Evolutionary conservation across 208 protist species (phyloP).

Genomic region (Crithidia mellificae): DNA sequence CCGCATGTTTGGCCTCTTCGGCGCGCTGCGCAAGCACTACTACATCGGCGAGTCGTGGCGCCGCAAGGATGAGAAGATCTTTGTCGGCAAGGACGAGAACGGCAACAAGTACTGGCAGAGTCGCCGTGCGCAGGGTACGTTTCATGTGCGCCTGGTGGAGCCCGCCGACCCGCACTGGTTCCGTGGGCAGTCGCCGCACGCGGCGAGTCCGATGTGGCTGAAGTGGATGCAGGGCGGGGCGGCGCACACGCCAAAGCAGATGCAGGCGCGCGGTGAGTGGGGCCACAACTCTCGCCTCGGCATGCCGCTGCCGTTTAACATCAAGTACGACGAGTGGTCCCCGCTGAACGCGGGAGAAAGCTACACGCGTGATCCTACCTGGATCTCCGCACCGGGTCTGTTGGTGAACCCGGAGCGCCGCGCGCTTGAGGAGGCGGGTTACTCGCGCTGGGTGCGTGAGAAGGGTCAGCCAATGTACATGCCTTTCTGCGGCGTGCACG

Average conservation of each 20-base stretch:
- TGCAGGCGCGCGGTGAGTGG: conserved; percentile 88
- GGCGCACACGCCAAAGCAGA: conserved; percentile 84
- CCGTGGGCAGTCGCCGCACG: conserved; percentile 71
- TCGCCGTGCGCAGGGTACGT: conserved; percentile 54
- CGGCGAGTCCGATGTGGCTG: conserved; percentile 72
- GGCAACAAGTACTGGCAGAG: conserved; percentile 90
- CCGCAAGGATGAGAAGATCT: conserved; percentile 91
- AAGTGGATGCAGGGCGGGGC: conserved; percentile 86
- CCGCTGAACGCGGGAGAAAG: conserved; percentile 66
- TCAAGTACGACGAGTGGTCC: conserved; percentile 82
- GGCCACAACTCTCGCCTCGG: conserved; percentile 85
- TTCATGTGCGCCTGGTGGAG: conserved; percentile 72
- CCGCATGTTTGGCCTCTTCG: conserved; percentile 89
- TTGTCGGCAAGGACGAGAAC: conserved; percentile 90
- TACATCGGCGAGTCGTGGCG: conserved; percentile 90
- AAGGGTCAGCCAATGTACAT: conserved; percentile 85
- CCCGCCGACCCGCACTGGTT: conserved; percentile 88
- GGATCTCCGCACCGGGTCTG: conserved; percentile 65
- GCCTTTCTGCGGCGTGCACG: conserved; percentile 89
- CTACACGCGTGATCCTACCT: conserved; percentile 83
- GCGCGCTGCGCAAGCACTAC: conserved; percentile 69
- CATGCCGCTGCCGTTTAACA: conserved; percentile 80
- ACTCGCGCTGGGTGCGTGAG: conserved; percentile 84
- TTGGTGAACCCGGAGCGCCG: conserved; percentile 82
- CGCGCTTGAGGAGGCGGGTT: conserved; percentile 81